Base-by-base conservation (phyloP, 1,139 yeast genomes). In the Geotrichum macrosporum region DNA sequence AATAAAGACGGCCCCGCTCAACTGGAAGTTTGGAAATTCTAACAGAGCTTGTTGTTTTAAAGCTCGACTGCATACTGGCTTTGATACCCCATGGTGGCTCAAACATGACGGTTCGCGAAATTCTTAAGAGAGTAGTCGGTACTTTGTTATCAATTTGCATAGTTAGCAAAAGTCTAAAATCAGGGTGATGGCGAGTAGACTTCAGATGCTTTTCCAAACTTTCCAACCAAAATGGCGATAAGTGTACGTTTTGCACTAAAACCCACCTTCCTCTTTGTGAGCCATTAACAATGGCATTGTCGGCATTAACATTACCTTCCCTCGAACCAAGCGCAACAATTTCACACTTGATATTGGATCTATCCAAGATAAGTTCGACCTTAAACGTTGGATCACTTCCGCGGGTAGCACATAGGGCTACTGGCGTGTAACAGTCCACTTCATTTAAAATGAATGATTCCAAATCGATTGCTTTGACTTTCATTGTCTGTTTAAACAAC, bases 271-370 rank as follows among this genome's bases (percentile, higher is more conserved):
- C 86, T 3, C 62, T 63, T 21, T 62, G 65, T 1, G 73, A 59
- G 0, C 78, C 77, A 9, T 58, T 61, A 2, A 65, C 63, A n/a
- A 88, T 64, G 16, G 78, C 77, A 40, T 68, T 66, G 34, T 74
- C 76, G 0, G 89, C 94, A 37, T 70, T 66, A 8, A 68, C 73
- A 4, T 72, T 64, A 13, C 87, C 83, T 62, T 87, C 95, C 27
- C 64, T 64, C 0, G 95, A 78, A 0, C 96, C 96, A 77, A 88
- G 73, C 0, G 96, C 78, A 29, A 85, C 73, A 1, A 76, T 65
- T 0, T 62, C 59, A 35, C 79, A 62, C 5, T 62, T 59, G 1
- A 46, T 36, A 0, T 56, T 53, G 3, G 54, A 53, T 15, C 52
- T 43, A 3, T 55, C 53, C 0, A 84, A 78, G 12, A 78, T 54